phyloP scores from a whole-genome alignment of 2,329 filamentous ascomycete species.

The Dissoconium aciculare region DNA sequence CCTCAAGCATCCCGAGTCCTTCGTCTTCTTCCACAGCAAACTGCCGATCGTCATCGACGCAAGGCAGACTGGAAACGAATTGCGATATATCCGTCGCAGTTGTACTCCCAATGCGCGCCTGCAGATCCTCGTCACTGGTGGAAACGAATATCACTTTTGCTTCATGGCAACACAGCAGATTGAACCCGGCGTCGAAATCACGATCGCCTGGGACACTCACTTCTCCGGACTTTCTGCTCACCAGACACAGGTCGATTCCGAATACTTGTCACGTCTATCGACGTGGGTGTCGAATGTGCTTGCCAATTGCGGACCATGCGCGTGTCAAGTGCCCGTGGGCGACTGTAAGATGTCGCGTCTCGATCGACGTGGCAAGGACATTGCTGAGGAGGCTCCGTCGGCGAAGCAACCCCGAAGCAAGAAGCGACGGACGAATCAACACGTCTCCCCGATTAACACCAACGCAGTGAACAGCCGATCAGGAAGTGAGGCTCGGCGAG shows the following conservation, averaged over 20 bases:
- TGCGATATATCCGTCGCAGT: slow-evolving; percentile 82
- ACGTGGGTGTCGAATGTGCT: slow-evolving; percentile 55
- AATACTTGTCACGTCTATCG: slow-evolving; percentile 28
- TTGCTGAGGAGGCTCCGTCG: slow-evolving; percentile 13
- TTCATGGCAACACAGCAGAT: slow-evolving; percentile 72
- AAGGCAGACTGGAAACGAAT: slow-evolving; percentile 66
- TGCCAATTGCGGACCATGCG: slow-evolving; percentile 66
- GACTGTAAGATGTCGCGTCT: slow-evolving; percentile 24
- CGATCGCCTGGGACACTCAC: slow-evolving; percentile 42
- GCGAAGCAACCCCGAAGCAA: slow-evolving; percentile 30
- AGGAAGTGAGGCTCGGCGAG: slow-evolving; percentile 41
- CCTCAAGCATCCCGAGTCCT: slow-evolving; percentile 37
- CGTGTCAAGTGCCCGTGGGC: slow-evolving; percentile 41
- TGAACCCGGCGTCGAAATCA: slow-evolving; percentile 55
- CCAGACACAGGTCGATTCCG: slow-evolving; percentile 9
- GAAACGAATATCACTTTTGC: slow-evolving; percentile 79
- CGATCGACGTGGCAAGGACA: slow-evolving; percentile 17
- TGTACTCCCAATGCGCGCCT: slow-evolving; percentile 81
- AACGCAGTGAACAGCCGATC: slow-evolving; percentile 43
- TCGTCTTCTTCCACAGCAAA: slow-evolving; percentile 57
- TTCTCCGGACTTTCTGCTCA: slow-evolving; percentile 16
- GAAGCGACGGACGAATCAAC: slow-evolving; percentile 33
- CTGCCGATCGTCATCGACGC: slow-evolving; percentile 91
- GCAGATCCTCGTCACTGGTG: slow-evolving; percentile 68
- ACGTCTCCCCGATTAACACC: slow-evolving; percentile 41